Evolutionary conservation across 73 alveolate genomes (phyloP), one percentile per base, ranked within the genome.

Genomic region (Paramecium pentaurelia): DNA sequence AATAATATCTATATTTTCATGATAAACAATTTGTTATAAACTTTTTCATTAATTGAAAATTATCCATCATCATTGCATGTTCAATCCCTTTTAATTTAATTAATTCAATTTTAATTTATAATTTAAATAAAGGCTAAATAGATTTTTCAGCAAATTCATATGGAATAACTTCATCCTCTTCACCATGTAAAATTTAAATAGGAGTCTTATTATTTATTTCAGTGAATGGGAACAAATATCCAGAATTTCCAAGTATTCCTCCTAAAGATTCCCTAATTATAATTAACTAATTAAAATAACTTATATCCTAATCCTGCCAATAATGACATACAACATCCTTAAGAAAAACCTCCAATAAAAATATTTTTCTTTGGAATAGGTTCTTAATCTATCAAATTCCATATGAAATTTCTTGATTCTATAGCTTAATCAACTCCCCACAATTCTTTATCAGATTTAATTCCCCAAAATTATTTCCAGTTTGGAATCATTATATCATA

Each of bases 351-450:
- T 20, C 91, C 91, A 20, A 80, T 49, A 25, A 44, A 80, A 5
- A 80, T 80, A 7, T 80, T 42, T 4, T 80, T 49, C 8, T 45
- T 45, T 11, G 91, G 91, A 27, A 80, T 80, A 0, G 77, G 37
- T 27, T 80, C 91, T 10, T 80, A 40, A 32, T 80, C 58, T 14
- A 80, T 80, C 22, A 80, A 20, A 47, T 54, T 49, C 75, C 71
- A 45, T 4, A 80, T 49, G 54, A 44, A 80, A 45, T 80, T 42
- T 80, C 91, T 80, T 20, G 91, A 80, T 36, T 80, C 91, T 2
- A 80, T 80, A 1, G 91, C 91, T 42, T 80, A 45, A 80, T 80
- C 91, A n/a, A 80, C 91, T 42, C 91, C 91, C 91, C 91, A 80
- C 49, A 80, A 47, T 45, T 80, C 91, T 32, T 80, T 47, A 49